These are phyloP conservation scores for Amoeboaphelidium protococcarum DNA, from an alignment of 371 early-diverging fungal genomes.

Conservation along the genomic window DNA sequence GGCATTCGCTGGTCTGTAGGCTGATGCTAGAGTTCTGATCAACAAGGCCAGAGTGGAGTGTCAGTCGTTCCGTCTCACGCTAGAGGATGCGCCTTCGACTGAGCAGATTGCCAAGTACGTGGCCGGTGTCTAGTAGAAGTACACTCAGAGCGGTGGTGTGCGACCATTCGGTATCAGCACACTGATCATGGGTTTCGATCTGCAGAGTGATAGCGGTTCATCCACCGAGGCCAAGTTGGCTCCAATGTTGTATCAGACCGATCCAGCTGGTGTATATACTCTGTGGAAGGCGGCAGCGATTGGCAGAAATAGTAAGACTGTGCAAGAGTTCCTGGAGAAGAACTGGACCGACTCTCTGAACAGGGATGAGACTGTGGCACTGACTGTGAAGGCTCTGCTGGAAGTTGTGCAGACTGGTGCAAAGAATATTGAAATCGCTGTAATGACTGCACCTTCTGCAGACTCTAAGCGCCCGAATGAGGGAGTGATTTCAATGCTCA, in stretches of 20 bases:
- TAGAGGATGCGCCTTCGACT: constrained; percentile 89
- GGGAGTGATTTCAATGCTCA: no score
- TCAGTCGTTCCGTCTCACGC: constrained; percentile 82
- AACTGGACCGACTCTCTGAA: constrained; percentile 62
- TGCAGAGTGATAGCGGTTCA: no score
- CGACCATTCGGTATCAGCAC: constrained; percentile 98
- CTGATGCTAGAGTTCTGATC: constrained; percentile 86
- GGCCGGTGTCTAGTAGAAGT: constrained; percentile 80
- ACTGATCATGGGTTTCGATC: constrained; percentile 79
- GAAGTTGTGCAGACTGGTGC: constrained; percentile 96
- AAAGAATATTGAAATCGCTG: constrained; percentile 88
- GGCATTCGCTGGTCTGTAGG: constrained; percentile 87
- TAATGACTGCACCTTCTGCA: constrained; percentile 37
- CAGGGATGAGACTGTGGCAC: constrained; percentile 54
- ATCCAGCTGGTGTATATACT: constrained; percentile 96
- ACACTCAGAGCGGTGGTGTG: constrained; percentile 95
- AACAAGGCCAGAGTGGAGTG: constrained; percentile 94
- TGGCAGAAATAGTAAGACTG: constrained; percentile 86
- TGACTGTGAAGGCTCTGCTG: constrained; percentile 67
- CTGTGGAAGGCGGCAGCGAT: constrained; percentile 95
- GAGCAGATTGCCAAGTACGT: constrained; percentile 96
- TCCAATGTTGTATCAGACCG: constrained; percentile 91
- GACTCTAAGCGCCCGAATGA: constrained; percentile 12
- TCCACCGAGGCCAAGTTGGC: constrained; percentile 26
- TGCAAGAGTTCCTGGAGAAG: constrained; percentile 91